phyloP scores from a whole-genome alignment of 2,329 filamentous ascomycete genomes.

The Ophiocordyceps sinensis region DNA sequence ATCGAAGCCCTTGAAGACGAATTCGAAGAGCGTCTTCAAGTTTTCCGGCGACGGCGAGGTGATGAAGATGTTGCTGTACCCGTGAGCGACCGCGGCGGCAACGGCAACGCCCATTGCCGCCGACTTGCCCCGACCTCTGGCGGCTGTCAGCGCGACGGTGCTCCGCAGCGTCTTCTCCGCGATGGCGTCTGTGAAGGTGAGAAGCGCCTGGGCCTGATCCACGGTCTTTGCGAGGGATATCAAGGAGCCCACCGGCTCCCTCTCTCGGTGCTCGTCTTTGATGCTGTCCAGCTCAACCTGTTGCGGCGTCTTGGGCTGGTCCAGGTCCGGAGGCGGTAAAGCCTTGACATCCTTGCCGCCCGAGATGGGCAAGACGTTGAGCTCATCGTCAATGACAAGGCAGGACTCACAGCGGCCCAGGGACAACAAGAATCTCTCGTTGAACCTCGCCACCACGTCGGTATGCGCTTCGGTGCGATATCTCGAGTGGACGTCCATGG shows the following conservation, averaged over 20 bases:
- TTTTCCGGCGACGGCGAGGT: constrained; percentile 97
- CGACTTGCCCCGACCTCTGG: constrained; percentile 90
- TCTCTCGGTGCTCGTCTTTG: constrained; percentile 76
- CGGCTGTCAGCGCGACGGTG: constrained; percentile 87
- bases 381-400: constrained; percentile 90
- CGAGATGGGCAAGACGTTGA: constrained; percentile 94
- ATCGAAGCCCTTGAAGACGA: constrained; percentile 96
- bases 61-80: constrained; percentile 98
- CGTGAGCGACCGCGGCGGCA: constrained; percentile 84
- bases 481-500: constrained; percentile 94
- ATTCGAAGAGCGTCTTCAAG: constrained; percentile 95
- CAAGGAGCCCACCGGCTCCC: constrained; percentile 72
- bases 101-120: constrained; percentile 90
- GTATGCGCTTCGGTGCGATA: constrained; percentile 94
- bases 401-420: constrained; percentile 91
- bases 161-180: constrained; percentile 89
- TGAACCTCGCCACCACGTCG: constrained; percentile 91
- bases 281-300: constrained; percentile 69
- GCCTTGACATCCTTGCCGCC: constrained; percentile 82
- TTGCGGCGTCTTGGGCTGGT: constrained; percentile 56
- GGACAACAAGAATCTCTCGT: constrained; percentile 91
- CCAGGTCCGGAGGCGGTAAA: constrained; percentile 60
- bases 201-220: constrained; percentile 90
- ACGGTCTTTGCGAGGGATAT: constrained; percentile 77
- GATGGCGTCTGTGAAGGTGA: constrained; percentile 94